Percentiles rank a stretch among this genome's conserved stretches.
phyloP scores from a whole-genome alignment of 2,329 filamentous ascomycete species.

The Xylariales sp. region DNA sequence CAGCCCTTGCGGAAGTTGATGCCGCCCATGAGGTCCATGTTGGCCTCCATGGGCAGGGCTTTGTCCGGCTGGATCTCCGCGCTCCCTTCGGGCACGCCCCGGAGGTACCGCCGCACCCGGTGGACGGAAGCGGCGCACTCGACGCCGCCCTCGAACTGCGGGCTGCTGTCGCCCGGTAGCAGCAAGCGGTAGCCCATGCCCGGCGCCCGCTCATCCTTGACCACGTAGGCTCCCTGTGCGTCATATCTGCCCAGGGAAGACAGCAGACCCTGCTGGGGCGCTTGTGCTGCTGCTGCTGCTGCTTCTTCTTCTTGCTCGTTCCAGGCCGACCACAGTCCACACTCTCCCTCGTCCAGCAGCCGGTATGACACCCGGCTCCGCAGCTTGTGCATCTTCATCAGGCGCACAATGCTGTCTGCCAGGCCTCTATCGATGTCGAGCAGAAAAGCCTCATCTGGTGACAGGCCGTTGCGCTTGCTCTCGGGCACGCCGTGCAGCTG shows the following conservation, averaged over 20 bases:
- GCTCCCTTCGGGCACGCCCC: slow-evolving; percentile 82
- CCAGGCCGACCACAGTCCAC: slow-evolving; percentile 72
- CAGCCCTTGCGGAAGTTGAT: slow-evolving; percentile 96
- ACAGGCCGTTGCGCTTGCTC: slow-evolving; percentile 10
- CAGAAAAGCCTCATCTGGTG: slow-evolving; percentile 53
- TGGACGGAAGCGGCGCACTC: slow-evolving; percentile 58
- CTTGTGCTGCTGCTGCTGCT: slow-evolving; percentile 8
- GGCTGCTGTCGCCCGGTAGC: slow-evolving; percentile 25
- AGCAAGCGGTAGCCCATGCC: slow-evolving; percentile 50
- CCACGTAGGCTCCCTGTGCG: slow-evolving; percentile 11
- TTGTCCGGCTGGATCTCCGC: slow-evolving; percentile 67
- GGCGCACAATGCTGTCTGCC: slow-evolving; percentile 57
- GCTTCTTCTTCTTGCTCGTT: slow-evolving; percentile 35
- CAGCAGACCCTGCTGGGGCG: slow-evolving; percentile 20
- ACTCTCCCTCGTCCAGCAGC: slow-evolving; percentile 60
- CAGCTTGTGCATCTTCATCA: slow-evolving; percentile 82
- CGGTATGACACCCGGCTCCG: slow-evolving; percentile 72
- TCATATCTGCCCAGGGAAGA: no score
- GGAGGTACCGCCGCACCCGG: slow-evolving; percentile 69
- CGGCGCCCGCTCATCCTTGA: slow-evolving; percentile 50
- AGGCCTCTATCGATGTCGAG: slow-evolving; percentile 77
- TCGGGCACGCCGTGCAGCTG: slow-evolving; percentile 19
- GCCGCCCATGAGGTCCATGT: slow-evolving; percentile 79
- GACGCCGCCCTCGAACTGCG: slow-evolving; percentile 37
- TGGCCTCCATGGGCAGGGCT: slow-evolving; percentile 81